Evolutionary conservation across 1,139 yeast species (phyloP).

Genomic region (Yamadazyma atmosphaerica): DNA sequence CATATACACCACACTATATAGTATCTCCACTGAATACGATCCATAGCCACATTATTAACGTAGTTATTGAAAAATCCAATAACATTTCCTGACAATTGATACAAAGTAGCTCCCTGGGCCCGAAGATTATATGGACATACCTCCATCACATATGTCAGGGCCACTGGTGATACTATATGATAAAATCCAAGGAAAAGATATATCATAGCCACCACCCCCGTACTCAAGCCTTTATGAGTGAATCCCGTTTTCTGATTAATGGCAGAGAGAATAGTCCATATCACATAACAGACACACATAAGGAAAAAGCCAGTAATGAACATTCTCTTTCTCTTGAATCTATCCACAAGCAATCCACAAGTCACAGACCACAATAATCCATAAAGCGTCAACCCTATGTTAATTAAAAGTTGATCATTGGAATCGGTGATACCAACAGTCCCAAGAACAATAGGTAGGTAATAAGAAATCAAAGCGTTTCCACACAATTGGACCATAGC

Average conservation of each 20-base stretch:
- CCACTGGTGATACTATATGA: constrained; percentile 20
- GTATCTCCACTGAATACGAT: constrained; percentile 49
- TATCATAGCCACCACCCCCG: constrained; percentile 33
- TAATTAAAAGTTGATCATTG: constrained; percentile 1
- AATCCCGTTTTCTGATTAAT: constrained; percentile 30
- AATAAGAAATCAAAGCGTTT: constrained; percentile 16
- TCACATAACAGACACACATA: constrained; percentile 18
- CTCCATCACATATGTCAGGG: constrained; percentile 35
- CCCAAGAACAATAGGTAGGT: constrained; percentile 15
- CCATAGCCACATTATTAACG: constrained; percentile 53
- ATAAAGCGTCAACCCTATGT: constrained; percentile 24
- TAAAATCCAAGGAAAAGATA: constrained; percentile 27
- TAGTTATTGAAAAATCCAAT: constrained; percentile 32
- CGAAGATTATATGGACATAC: constrained; percentile 21
- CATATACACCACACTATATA: constrained; percentile 44
- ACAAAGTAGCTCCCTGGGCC: constrained; percentile 15
- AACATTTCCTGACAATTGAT: constrained; percentile 7
- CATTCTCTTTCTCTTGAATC: background rate
- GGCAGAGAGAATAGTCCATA: constrained; percentile 33
- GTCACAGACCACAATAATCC: constrained; percentile 40
- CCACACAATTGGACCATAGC: constrained; percentile 16
- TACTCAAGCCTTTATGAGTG: constrained; percentile 22
- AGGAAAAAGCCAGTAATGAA: background rate
- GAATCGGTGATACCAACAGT: constrained; percentile 17
- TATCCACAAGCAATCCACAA: constrained; percentile 10